Conservation (phyloP, 257 asterid species). For the Solanum infundibuliforme region DNA sequence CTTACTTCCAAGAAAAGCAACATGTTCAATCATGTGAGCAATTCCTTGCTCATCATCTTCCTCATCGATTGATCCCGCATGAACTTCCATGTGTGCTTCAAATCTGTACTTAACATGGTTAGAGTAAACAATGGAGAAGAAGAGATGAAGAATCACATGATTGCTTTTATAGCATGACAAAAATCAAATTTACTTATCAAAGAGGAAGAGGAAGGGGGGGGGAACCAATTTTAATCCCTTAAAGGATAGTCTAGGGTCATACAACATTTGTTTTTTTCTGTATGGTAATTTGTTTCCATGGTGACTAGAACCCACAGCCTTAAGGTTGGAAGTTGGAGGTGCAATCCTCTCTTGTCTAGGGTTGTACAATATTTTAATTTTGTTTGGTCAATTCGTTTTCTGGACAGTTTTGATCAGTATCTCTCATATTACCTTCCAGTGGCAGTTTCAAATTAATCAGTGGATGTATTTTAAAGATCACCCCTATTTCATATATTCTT, state of each 20-base stretch:
- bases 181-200: background rate
- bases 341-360: background rate
- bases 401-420: background rate
- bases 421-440: background rate
- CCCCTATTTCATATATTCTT: background rate
- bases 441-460: background rate
- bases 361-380: background rate
- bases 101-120: conserved; percentile 40
- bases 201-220: background rate
- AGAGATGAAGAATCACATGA: background rate
- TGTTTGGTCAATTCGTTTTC: background rate
- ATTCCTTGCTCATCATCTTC: conserved; percentile 99
- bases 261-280: background rate
- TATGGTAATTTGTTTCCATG: background rate
- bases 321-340: background rate
- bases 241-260: background rate
- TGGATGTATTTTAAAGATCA: background rate
- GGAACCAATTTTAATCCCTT: background rate
- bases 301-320: background rate
- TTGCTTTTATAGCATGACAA: background rate
- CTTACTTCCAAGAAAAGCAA: conserved; percentile 99
- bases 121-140: background rate
- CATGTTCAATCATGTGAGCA: conserved; percentile 99
- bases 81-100: conserved; percentile 99
- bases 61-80: conserved; percentile 95